Evolutionary conservation across 2,329 filamentous ascomycete species (phyloP).

Genomic region (Lasiodiplodia theobromae): DNA sequence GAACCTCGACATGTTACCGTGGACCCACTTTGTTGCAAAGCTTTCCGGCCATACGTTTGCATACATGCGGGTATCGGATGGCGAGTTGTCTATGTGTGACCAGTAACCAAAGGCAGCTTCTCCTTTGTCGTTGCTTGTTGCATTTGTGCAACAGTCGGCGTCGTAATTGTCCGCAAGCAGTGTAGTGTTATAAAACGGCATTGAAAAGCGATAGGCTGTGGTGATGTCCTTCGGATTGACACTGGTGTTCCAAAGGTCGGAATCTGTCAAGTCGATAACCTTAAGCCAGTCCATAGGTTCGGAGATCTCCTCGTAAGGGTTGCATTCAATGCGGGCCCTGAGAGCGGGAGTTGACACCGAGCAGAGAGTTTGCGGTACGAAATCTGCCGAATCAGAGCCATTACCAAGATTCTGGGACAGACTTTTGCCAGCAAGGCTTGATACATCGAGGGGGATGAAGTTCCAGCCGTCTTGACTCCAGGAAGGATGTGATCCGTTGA

Average conservation of each 20-base stretch:
- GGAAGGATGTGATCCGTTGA: slow-evolving; percentile 32
- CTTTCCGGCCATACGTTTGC: neutral
- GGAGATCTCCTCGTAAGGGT: neutral
- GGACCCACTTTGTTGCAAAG: neutral
- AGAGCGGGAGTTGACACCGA: neutral
- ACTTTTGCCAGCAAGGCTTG: too few species aligned
- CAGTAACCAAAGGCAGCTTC: neutral
- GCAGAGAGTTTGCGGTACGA: neutral
- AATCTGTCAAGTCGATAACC: neutral
- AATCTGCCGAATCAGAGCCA: neutral
- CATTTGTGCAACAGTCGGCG: neutral
- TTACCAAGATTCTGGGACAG: neutral
- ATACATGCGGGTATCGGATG: neutral
- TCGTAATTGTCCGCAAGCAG: neutral
- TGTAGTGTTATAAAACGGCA: too few species aligned
- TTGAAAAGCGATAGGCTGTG: too few species aligned
- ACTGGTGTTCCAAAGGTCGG: neutral
- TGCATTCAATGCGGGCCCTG: neutral
- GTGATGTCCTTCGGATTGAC: neutral
- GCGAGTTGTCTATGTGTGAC: slow-evolving; percentile 2
- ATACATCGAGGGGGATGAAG: slow-evolving; percentile 26
- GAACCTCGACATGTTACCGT: neutral
- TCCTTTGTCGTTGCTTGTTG: neutral
- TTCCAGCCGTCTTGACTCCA: slow-evolving; percentile 35
- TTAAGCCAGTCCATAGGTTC: neutral